Percentiles rank a stretch among this genome's conserved stretches.
Conservation (phyloP, 768 basidiomycete genomes). For the Strobilomyces echinocephalus region DNA sequence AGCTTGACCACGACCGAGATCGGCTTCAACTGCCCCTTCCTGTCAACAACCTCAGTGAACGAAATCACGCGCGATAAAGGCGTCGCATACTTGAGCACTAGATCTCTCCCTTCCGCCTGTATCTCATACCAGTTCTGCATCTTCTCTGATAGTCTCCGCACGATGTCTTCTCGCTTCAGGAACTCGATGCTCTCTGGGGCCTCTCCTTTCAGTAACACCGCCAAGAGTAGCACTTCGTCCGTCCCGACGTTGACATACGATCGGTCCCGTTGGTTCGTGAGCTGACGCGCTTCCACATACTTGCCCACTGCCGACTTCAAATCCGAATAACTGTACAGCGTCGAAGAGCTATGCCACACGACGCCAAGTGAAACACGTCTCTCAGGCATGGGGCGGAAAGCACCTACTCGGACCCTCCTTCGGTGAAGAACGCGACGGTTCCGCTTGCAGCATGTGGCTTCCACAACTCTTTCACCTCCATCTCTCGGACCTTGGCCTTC, state of each 20-base stretch:
- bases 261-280: constrained; percentile 64
- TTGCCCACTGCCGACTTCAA: constrained; percentile 53
- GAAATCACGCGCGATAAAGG: not conserved
- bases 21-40: constrained; percentile 73
- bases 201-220: constrained; percentile 35
- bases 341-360: constrained; percentile 38
- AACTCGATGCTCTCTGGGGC: constrained; percentile 40
- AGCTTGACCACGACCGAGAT: constrained; percentile 66
- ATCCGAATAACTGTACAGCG: constrained; percentile 53
- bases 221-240: constrained; percentile 41
- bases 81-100: constrained; percentile 50
- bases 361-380: not conserved
- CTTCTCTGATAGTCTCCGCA: constrained; percentile 46
- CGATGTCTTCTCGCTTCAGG: constrained; percentile 62
- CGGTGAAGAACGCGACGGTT: constrained; percentile 58
- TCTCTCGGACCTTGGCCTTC: constrained; percentile 42
- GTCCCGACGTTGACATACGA: constrained; percentile 59
- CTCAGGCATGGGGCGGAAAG: not conserved
- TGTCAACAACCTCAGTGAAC: constrained; percentile 24
- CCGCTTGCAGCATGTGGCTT: constrained; percentile 54
- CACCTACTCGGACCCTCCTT: constrained; percentile 57
- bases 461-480: constrained; percentile 67
- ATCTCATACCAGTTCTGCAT: constrained; percentile 82
- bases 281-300: constrained; percentile 56
- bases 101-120: constrained; percentile 48